A percentile compares a stretch with the other conserved stretches of the same genome.
Conservation (phyloP, 148 eudicot species). For the Selenicereus undatus region DNA sequence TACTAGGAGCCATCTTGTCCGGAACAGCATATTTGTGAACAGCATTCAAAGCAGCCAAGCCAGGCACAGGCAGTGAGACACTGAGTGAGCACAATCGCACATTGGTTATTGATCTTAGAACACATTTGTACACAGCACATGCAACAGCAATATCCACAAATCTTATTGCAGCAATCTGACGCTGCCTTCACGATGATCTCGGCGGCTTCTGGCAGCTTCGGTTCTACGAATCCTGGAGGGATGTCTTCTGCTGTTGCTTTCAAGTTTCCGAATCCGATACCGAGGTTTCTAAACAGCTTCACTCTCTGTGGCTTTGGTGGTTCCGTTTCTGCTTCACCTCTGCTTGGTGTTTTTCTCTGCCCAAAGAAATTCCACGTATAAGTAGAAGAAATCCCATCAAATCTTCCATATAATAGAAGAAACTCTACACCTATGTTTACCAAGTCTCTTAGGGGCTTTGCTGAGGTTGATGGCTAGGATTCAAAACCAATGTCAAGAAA, state of each 20-base stretch:
- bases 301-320: constrained; percentile 32
- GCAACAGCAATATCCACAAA: constrained; percentile 70
- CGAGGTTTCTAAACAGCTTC: constrained; percentile 34
- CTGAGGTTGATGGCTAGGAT: too few relatives aligned
- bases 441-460: too few relatives aligned
- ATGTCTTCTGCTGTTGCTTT: constrained; percentile 69
- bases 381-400: neutral
- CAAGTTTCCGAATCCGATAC: constrained; percentile 77
- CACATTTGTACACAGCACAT: constrained; percentile 73
- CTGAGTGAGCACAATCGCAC: constrained; percentile 68
- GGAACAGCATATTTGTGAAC: constrained; percentile 47
- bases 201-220: constrained; percentile 57
- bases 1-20: constrained; percentile 27
- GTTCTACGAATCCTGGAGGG: constrained; percentile 56
- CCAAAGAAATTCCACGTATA: neutral
- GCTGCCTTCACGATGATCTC: constrained; percentile 71
- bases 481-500: too few relatives aligned
- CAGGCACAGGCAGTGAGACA: constrained; percentile 58
- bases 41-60: constrained; percentile 69
- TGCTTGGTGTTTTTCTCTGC: constrained; percentile 38
- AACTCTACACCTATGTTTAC: neutral
- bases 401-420: neutral
- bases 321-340: constrained; percentile 26
- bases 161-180: constrained; percentile 59
- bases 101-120: constrained; percentile 66